These are phyloP conservation scores for Tricladium varicosporioides DNA, from an alignment of 2,329 filamentous ascomycete species.

Conservation along the genomic window DNA sequence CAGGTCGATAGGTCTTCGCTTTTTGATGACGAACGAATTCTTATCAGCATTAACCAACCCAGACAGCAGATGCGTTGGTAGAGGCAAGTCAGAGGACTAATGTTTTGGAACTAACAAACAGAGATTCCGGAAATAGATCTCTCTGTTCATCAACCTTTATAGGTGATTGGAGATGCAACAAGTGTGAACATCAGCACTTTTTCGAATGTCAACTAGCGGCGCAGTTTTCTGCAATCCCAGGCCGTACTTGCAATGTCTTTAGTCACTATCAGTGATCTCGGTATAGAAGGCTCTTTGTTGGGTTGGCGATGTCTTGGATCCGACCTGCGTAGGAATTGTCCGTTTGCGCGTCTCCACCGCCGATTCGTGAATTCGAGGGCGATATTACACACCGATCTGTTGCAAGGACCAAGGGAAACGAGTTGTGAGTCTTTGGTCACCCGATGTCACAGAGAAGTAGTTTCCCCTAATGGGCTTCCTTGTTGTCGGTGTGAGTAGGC, in stretches of 20 bases:
- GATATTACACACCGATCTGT: constrained; percentile 38
- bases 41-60: constrained; percentile 15
- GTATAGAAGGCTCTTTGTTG: constrained; percentile 40
- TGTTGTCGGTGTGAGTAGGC: constrained; percentile 8
- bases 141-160: constrained; percentile 23
- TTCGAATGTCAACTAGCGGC: constrained; percentile 26
- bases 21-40: constrained; percentile 23
- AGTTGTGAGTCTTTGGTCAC: constrained; percentile 15
- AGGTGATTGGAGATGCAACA: constrained; percentile 19
- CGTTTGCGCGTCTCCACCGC: constrained; percentile 51
- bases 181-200: constrained; percentile 22
- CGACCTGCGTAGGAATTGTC: constrained; percentile 36
- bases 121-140: constrained; percentile 19
- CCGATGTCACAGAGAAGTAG: constrained; percentile 15
- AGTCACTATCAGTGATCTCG: constrained; percentile 36
- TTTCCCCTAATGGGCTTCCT: constrained; percentile 17
- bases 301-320: constrained; percentile 49
- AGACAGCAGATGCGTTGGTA: constrained; percentile 17
- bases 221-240: constrained; percentile 27
- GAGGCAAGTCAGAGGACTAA: constrained; percentile 20
- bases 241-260: constrained; percentile 24
- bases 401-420: constrained; percentile 11
- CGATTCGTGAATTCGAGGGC: constrained; percentile 41
- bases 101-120: constrained; percentile 29
- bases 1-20: constrained; percentile 21